Percentiles rank a stretch among this genome's conserved stretches.
These are phyloP conservation scores for Lycium barbarum DNA, from an alignment of 257 asterid genomes.

Conservation along the genomic window DNA sequence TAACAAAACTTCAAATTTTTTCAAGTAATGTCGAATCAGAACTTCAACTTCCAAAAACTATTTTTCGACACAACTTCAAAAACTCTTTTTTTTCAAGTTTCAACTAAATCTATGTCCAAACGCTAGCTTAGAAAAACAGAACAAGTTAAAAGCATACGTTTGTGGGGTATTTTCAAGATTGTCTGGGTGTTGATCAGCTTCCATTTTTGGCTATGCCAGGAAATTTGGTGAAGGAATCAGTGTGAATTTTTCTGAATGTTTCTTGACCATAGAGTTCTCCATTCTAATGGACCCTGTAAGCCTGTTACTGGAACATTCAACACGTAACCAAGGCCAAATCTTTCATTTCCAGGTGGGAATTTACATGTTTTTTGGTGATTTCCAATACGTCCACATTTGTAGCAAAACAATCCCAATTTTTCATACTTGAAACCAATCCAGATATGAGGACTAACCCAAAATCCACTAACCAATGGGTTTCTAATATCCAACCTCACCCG, in stretches of 20 bases:
- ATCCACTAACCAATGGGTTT: slow-evolving; percentile 38
- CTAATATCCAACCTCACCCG: slow-evolving; percentile 36
- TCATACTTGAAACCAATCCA: slow-evolving; percentile 48
- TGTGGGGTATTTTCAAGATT: background rate
- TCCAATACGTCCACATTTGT: slow-evolving; percentile 45
- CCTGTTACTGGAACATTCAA: background rate
- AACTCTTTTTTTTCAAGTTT: too few relatives aligned
- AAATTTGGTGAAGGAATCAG: slow-evolving; percentile 19
- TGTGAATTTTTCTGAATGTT: background rate
- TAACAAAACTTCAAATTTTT: too few relatives aligned
- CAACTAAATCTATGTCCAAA: too few relatives aligned
- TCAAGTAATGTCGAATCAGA: too few relatives aligned
- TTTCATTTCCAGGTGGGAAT: slow-evolving; percentile 39
- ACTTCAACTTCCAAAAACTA: too few relatives aligned
- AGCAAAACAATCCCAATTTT: slow-evolving; percentile 38
- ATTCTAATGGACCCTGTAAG: background rate
- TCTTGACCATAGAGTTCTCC: background rate
- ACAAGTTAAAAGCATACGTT: background rate
- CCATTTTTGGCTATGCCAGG: background rate
- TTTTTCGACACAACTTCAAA: too few relatives aligned
- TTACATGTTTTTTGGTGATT: slow-evolving; percentile 27
- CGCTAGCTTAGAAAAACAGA: background rate
- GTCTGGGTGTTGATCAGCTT: background rate
- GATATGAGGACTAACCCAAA: slow-evolving; percentile 34
- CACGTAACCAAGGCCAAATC: slow-evolving; percentile 46